Base-by-base conservation (phyloP, 345 rosid species). In the Eucalyptus rudis region DNA sequence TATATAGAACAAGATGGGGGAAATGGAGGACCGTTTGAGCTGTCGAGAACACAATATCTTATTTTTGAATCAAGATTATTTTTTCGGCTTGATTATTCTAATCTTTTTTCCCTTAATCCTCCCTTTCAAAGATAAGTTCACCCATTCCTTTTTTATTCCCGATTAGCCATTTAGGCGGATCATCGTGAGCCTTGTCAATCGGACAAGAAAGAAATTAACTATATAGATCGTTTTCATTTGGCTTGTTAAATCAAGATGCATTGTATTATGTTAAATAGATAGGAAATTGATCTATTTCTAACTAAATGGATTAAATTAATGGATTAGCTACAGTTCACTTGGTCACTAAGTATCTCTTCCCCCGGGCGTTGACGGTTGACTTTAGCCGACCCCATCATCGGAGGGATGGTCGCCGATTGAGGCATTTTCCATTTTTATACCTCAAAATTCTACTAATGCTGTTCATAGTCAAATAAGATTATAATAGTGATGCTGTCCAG, bases 1-100 rank as follows among this genome's bases (percentile, higher is more conserved):
- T 91, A 44, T 95, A 92, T 90, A 93, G 91, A 90, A 88, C 33
- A 86, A 14, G 81, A 7, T 13, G 47, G 17, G 47, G 17, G 66
- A 25, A 80, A 27, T 33, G 15, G n/a, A 66, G 54, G 76, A 84
- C 43, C n/a, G 86, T 59, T 89, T 88, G 91, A 91, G 94, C 93
- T 94, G 95, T 92, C 94, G 56, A 86, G 27, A 76, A 76, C 83
- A 40, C 83, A 19, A 10, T 76, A 40, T 40, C 54, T 86, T 45
- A 52, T 8, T 81, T 33, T 47, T 43, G 15, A 52, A 88, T 29
- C 56, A 51, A 44, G 4, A 0, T 31, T 20, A 7, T 7, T 49
- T 10, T 87, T 22, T 87, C 49, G 62, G 29, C 10, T 56, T 56
- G 14, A 29, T 87, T 43, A 25, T 20, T 33, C 47, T 36, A 20